Evolutionary conservation across 176 grass and related monocot species (phyloP), one percentile per base, ranked within the genome.

Genomic region (Avena eriantha): DNA sequence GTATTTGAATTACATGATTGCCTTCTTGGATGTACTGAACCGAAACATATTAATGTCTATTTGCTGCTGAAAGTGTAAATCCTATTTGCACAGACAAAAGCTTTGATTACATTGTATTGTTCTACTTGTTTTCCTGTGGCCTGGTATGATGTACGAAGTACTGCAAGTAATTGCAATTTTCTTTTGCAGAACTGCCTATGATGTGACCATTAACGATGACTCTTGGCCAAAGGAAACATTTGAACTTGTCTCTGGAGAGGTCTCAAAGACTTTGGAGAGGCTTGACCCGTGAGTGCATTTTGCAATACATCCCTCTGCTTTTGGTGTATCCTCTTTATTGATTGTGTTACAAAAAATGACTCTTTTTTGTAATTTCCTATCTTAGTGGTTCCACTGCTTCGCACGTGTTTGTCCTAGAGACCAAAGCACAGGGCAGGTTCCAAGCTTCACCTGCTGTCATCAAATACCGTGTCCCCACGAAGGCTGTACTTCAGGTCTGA

Each of bases 131-230:
- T 83, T 80, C 17, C 17, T 68, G 46, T 79, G 0, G 4, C 49
- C n/a, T 58, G 3, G 14, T 82, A 39, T 31, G 34, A 60, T 85
- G 3, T n/a, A 24, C 15, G 10, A 75, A 22, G 53, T 82, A 33
- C 22, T 63, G 23, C 21, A 21, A 74, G 29, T 78, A 58, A 67
- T 69, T 65, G 8, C 49, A 41, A 18, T 48, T 31, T 69, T 73
- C 4, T 93, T 58, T 7, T 96, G 15, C 69, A 99, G 97, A 81
- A 99, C 94, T 91, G 97, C 97, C n/a, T 99, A 99, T 89, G 94
- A 99, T 84, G 90, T 99, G 83, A 85, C 54, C 80, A 84, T 99
- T 61, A 96, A 88, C 43, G 97, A 99, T 24, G 97, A 96, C 90
- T 89, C 86, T 78, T 99, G 97, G 97, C 88, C 94, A n/a, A 79